A percentile compares a stretch with the other conserved stretches of the same genome.
Evolutionary conservation across 192 early-diverging fungal species (phyloP).

Genomic region (Coemansia sp.): DNA sequence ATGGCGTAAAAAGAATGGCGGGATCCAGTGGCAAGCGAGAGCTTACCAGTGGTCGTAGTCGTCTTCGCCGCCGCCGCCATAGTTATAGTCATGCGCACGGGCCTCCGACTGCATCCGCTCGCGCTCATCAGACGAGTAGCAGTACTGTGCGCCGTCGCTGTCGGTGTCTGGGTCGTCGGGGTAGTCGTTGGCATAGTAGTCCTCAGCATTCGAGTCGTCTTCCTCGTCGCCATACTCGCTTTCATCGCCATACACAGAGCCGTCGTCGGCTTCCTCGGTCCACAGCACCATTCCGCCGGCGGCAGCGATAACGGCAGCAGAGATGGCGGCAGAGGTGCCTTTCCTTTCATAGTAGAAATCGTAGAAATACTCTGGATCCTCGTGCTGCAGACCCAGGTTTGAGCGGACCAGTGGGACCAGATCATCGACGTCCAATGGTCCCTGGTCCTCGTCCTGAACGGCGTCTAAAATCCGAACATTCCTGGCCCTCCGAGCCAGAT

Average conservation of each 20-base stretch:
- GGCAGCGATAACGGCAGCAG: conserved; percentile 42
- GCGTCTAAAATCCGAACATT: conserved; percentile 67
- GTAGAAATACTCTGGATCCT: conserved; percentile 64
- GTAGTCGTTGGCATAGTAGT: conserved; percentile 77
- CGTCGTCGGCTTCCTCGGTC: background rate
- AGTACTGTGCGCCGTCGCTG: conserved; percentile 22
- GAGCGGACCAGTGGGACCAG: conserved; percentile 70
- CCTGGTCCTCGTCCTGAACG: conserved; percentile 58
- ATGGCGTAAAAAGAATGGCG: too few relatives aligned
- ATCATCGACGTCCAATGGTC: conserved; percentile 57
- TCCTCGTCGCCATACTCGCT: conserved; percentile 41
- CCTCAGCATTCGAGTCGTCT: conserved; percentile 71
- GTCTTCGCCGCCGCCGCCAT: background rate
- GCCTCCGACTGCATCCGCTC: background rate
- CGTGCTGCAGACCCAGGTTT: conserved; percentile 51
- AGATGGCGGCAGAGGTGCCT: background rate
- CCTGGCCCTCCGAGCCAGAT: conserved; percentile 35
- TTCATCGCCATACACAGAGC: conserved; percentile 32
- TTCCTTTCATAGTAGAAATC: conserved; percentile 62
- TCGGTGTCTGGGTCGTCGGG: conserved; percentile 62
- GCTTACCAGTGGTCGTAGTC: conserved; percentile 3
- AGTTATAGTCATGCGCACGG: background rate
- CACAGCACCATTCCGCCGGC: background rate
- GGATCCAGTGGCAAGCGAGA: too few relatives aligned
- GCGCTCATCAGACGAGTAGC: conserved; percentile 33